A percentile compares a stretch with the other conserved stretches of the same genome.
phyloP scores from a whole-genome alignment of 345 rosid species.

The Brassica nigra region DNA sequence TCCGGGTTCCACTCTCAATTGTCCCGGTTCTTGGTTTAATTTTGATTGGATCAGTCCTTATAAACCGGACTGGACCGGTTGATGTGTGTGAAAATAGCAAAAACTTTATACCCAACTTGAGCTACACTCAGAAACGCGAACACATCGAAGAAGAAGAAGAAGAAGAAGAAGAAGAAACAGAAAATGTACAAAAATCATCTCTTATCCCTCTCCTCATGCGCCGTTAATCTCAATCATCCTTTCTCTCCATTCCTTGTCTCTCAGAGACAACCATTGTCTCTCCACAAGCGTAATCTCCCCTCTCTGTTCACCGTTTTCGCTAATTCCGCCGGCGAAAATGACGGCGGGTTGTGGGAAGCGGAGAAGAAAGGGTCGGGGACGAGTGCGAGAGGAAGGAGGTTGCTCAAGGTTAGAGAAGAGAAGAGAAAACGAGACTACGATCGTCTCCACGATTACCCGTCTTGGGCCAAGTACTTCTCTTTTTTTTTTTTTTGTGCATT shows the following conservation, averaged over 20 bases:
- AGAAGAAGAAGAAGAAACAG: not conserved
- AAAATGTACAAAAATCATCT: constrained; percentile 20
- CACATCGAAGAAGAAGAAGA: not conserved
- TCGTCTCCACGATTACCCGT: constrained; percentile 71
- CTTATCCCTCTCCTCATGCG: constrained; percentile 16
- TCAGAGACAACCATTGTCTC: constrained; percentile 23
- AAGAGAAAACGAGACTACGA: constrained; percentile 86
- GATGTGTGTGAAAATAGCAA: too few species aligned
- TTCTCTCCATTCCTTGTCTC: not conserved
- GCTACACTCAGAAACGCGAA: too few species aligned
- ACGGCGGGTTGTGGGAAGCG: not conserved
- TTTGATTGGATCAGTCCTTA: too few species aligned
- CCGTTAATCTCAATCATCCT: constrained; percentile 18
- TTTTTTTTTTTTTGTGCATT: not conserved
- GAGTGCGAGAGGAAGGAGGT: constrained; percentile 79
- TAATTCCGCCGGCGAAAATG: constrained; percentile 1
- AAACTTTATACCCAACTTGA: too few species aligned
- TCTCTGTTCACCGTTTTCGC: constrained; percentile 11
- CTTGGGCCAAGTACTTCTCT: constrained; percentile 72
- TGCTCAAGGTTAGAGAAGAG: constrained; percentile 78
- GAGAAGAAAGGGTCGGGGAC: constrained; percentile 68
- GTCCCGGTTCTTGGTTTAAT: too few species aligned
- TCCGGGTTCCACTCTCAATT: too few species aligned
- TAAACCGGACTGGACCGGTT: too few species aligned
- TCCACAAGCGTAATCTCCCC: constrained; percentile 16